These are phyloP conservation scores for Rhodotorula mucilaginosa DNA, from an alignment of 1,284 basidiomycete genomes.

Conservation along the genomic window DNA sequence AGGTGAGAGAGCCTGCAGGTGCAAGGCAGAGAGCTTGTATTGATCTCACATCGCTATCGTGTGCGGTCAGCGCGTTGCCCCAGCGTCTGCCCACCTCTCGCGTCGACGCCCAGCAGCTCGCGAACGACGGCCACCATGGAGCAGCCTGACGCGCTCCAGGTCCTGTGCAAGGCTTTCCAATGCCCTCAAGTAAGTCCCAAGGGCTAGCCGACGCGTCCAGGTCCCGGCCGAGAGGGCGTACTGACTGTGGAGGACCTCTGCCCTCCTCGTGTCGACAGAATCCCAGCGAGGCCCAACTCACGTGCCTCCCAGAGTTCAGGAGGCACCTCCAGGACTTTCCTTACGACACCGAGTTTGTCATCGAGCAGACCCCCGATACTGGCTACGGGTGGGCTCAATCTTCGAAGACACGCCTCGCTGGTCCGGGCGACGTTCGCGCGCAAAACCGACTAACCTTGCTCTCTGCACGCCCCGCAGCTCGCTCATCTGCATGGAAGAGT, in stretches of 20 bases:
- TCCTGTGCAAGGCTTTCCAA: background rate
- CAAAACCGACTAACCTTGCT: fast-evolving
- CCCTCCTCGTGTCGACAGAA: background rate
- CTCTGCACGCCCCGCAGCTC: no score
- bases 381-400: constrained; percentile 8
- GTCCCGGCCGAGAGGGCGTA: background rate
- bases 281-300: background rate
- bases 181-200: background rate
- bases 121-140: background rate
- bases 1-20: no score
- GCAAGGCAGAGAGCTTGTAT: no score
- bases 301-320: constrained; percentile 1
- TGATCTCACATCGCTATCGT: no score
- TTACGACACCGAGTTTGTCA: constrained; percentile 10
- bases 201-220: background rate
- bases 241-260: no score
- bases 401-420: background rate
- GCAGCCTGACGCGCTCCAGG: background rate
- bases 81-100: no score
- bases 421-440: no score
- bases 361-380: background rate
- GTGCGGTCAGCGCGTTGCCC: no score
- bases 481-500: constrained; percentile 25
- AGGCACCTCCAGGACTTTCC: background rate
- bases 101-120: no score